These are phyloP conservation scores for Ceratobasidium sp. DNA, from an alignment of 1,284 basidiomycete species.

Conservation along the genomic window DNA sequence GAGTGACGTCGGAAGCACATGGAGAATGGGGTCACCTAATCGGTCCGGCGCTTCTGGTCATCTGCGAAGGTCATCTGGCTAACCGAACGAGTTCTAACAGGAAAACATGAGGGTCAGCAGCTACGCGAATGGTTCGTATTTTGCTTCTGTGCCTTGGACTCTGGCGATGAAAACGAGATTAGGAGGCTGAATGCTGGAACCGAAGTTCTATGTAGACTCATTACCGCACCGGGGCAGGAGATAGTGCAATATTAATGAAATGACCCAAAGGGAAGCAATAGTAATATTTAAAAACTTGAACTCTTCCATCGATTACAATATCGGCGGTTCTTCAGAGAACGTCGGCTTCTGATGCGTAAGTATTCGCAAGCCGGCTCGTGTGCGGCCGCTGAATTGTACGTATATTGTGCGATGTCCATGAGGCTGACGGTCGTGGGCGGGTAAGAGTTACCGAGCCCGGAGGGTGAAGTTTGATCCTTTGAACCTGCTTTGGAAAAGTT, in stretches of 20 bases:
- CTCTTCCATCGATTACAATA: neutral
- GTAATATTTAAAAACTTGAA: neutral
- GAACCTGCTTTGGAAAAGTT: neutral
- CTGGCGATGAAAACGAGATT: too few relatives aligned
- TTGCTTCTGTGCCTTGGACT: too few relatives aligned
- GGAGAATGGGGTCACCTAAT: neutral
- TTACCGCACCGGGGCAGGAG: neutral
- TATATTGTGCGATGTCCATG: neutral
- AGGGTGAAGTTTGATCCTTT: neutral
- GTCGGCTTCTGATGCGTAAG: conserved; percentile 4
- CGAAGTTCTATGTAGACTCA: neutral
- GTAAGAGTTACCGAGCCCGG: neutral
- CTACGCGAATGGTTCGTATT: too few relatives aligned
- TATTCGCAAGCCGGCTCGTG: neutral
- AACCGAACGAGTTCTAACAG: conserved; percentile 9
- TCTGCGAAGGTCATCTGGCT: neutral
- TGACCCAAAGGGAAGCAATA: neutral
- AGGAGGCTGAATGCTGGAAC: neutral
- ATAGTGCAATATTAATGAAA: neutral
- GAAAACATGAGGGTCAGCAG: neutral
- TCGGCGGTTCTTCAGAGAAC: conserved; percentile 6
- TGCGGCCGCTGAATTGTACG: neutral
- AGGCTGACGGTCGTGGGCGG: too few relatives aligned
- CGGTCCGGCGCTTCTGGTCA: neutral
- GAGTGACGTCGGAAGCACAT: neutral